Base-by-base conservation (phyloP, 768 basidiomycete species). In the Lactarius pseudohatsudake region DNA sequence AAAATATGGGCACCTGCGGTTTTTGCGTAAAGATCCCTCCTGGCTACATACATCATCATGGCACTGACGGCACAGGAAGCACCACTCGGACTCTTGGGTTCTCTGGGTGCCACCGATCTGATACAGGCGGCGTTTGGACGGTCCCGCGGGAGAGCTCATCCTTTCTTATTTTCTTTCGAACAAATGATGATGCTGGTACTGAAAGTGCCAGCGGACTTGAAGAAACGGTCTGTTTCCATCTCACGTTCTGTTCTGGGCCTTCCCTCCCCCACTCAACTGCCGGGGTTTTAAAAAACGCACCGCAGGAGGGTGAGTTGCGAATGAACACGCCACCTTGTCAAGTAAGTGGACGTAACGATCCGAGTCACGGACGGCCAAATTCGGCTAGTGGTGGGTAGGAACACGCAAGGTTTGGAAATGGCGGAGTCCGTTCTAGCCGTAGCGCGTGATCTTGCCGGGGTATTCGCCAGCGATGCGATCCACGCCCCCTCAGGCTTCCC, bases 71-170 rank as follows among this genome's bases (percentile, higher is more conserved):
- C 66, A 67, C 66, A 59, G 62, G 66, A 55, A 65, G 65, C 43
- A 62, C 57, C 61, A 36, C 57, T 55, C 50, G 65, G 61, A 59
- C 62, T 67, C 62, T 47, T 47, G 59, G 5, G 66, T 67, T 64
- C 58, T 56, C 11, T 64, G 62, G 61, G 66, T 67, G 62, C 66
- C 66, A 67, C 66, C 62, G 62, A 67, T 67, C 66, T 67, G 66
- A 64, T 67, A 45, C 57, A 63, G 28, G 41, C 62, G 66, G 66
- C 43, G 66, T 64, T 67, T 67, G 66, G 58, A 59, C 62, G 66
- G 66, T 64, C 50, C 66, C 66, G 66, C 66, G 66, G 66, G 58
- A 63, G 62, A 61, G 62, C 57, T 62, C 22, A 30, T 56, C 32
- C n/a, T 30, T 30, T 22, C 45, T 59, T 34, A 57, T 22, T 40